Base-by-base conservation (phyloP, 768 basidiomycete species). In the Pulveroboletus ravenelii region DNA sequence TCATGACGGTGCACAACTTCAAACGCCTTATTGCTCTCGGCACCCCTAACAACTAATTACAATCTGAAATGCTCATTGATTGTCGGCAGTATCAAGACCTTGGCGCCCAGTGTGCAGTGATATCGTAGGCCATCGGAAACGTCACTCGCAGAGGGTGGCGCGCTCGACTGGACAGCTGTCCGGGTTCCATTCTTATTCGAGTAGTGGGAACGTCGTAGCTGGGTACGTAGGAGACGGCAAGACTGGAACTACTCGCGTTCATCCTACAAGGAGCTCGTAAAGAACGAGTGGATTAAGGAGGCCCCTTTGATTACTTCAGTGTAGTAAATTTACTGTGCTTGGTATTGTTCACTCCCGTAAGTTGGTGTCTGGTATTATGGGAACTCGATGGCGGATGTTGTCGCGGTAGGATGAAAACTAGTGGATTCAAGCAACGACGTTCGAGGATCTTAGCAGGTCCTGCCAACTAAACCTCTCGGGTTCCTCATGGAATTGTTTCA, bases 391-490 rank as follows among this genome's bases (percentile, higher is more conserved):
- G 41, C 29, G 29, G 43, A 32, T 41, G n/a, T 46, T 30, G 15
- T 18, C 32, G 5, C 5, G 31, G 13, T 4, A n/a, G 17, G 20
- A 9, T 7, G 10, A 20, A 40, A 27, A 15, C 7, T 1, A 10
- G 32, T 15, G 38, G 17, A 18, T 9, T 52, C 64, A 66, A 6
- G 38, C 17, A 10, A 57, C 29, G 35, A 60, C 29, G 20, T 43
- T 44, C 3, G 74, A 72, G 49, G 77, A 73, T 63, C 82, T 78
- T 51, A 96, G 61, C 60, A 96, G 67, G 41, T 85, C 80, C 56
- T 90, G 78, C 89, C 92, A 93, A 55, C 80, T 78, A 70, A 96
- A 97, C 45, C 84, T 75, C 34, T 77, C 73, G 3, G 92, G 91
- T 29, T 72, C 74, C 61, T 91, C 84, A 62, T 94, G 88, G 67